These are phyloP conservation scores for Penicillium steckii DNA, from an alignment of 495 filamentous ascomycete species.

Conservation along the genomic window DNA sequence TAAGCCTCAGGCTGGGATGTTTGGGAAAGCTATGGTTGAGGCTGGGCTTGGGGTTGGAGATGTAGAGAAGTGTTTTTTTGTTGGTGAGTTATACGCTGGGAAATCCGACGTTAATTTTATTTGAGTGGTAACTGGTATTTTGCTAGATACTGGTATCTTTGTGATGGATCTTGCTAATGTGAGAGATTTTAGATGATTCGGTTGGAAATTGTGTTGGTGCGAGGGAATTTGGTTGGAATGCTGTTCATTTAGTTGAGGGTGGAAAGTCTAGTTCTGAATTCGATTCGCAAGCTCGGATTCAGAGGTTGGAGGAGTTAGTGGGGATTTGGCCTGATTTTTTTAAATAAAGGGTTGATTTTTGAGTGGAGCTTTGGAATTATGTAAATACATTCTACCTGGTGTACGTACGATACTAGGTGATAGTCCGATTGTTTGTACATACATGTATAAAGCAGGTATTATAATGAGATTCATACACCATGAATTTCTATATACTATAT, in stretches of 20 bases:
- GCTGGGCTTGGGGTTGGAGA: neutral
- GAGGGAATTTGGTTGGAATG: neutral
- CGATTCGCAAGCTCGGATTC: neutral
- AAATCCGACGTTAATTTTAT: neutral
- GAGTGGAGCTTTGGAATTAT: neutral
- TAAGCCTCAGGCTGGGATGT: neutral
- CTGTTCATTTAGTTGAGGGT: neutral
- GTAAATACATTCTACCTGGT: neutral
- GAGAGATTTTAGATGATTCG: neutral
- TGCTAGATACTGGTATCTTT: neutral
- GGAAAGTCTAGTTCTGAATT: neutral
- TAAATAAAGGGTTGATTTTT: neutral
- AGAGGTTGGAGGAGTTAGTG: neutral
- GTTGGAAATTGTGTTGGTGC: neutral
- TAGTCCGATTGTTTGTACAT: neutral
- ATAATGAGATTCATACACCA: no score
- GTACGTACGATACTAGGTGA: neutral
- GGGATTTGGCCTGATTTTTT: neutral
- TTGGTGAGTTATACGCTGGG: neutral
- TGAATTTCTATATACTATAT: no score
- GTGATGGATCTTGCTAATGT: no score
- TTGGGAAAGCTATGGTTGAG: neutral
- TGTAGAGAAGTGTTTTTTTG: neutral
- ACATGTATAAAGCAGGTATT: no score
- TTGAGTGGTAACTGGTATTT: no score